Evolutionary conservation across 257 asterid genomes (phyloP).

Genomic region (Asclepias syriaca): DNA sequence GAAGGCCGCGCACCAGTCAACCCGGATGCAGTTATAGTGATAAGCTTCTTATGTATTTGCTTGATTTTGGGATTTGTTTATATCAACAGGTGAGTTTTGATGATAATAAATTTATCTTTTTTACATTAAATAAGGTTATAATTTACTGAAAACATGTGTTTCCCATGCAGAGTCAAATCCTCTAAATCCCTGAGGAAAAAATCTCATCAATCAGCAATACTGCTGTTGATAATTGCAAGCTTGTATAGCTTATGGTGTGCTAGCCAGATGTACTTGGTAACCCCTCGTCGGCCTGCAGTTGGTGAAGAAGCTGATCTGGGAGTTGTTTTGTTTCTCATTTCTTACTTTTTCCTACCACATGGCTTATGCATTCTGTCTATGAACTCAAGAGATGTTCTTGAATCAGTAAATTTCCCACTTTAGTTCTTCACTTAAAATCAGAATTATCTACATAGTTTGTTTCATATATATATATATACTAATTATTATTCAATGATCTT

Average conservation of each 20-base stretch:
- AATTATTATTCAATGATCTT: too few relatives aligned
- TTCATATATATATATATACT: too few relatives aligned
- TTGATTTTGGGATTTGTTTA: constrained; percentile 26
- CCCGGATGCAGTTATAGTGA: constrained; percentile 55
- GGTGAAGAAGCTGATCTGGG: constrained; percentile 96
- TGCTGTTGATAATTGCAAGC: constrained; percentile 39
- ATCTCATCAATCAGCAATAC: constrained; percentile 34
- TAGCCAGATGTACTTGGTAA: constrained; percentile 63
- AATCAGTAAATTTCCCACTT: constrained; percentile 39
- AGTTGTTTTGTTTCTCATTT: constrained; percentile 58
- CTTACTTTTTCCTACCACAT: constrained; percentile 74
- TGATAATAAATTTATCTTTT: constrained; percentile 2
- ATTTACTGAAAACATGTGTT: neutral
- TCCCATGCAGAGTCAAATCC: constrained; percentile 10
- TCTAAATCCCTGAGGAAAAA: constrained; percentile 33
- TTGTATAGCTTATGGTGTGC: constrained; percentile 74
- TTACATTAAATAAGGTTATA: neutral
- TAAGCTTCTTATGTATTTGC: constrained; percentile 4
- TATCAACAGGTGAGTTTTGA: constrained; percentile 6
- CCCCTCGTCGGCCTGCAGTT: constrained; percentile 74
- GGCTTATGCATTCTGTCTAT: constrained; percentile 68
- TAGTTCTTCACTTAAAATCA: constrained; percentile 12
- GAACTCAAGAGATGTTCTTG: constrained; percentile 49
- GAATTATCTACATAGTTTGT: too few relatives aligned
- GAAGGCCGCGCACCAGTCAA: constrained; percentile 28